These are phyloP conservation scores for Lachnellula cervina DNA, from an alignment of 2,329 filamentous ascomycete genomes.

Conservation along the genomic window DNA sequence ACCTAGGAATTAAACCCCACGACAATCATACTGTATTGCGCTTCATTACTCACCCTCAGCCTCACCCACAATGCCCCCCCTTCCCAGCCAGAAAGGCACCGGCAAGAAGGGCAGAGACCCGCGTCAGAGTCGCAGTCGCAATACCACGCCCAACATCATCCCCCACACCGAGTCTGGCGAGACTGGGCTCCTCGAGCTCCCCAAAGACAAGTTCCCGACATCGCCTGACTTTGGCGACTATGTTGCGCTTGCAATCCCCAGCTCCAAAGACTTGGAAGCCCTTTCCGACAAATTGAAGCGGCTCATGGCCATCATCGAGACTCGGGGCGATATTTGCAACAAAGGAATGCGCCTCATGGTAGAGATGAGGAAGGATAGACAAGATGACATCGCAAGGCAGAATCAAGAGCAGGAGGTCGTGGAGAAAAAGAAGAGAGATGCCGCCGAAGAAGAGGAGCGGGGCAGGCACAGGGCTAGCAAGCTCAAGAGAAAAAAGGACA, in stretches of 20 bases:
- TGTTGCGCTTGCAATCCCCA: slow-evolving; percentile 53
- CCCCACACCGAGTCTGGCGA: slow-evolving; percentile 47
- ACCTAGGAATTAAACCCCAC: too few species aligned
- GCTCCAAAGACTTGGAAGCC: slow-evolving; percentile 58
- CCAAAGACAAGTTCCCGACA: slow-evolving; percentile 53
- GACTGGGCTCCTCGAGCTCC: slow-evolving; percentile 63
- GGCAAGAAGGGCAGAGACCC: slow-evolving; percentile 62
- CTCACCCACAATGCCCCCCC: slow-evolving; percentile 48
- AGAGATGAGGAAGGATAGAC: slow-evolving; percentile 57
- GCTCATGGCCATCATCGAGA: slow-evolving; percentile 62
- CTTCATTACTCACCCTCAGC: background rate
- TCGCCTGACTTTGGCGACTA: slow-evolving; percentile 68
- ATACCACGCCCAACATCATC: slow-evolving; percentile 63
- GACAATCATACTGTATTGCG: too few species aligned
- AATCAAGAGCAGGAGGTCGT: slow-evolving; percentile 40
- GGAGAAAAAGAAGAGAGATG: slow-evolving; percentile 39
- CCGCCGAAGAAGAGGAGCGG: slow-evolving; percentile 45
- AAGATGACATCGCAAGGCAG: slow-evolving; percentile 44
- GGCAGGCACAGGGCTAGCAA: slow-evolving; percentile 52
- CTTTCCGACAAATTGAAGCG: slow-evolving; percentile 60
- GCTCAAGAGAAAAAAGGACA: slow-evolving; percentile 74
- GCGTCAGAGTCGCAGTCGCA: slow-evolving; percentile 65
- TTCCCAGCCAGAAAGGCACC: slow-evolving; percentile 55
- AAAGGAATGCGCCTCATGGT: slow-evolving; percentile 68
- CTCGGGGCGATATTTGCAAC: slow-evolving; percentile 63